A percentile compares a stretch with the other conserved stretches of the same genome.
Evolutionary conservation across 2,329 filamentous ascomycete species (phyloP).

Genomic region (Aspergillus pseudotamarii): DNA sequence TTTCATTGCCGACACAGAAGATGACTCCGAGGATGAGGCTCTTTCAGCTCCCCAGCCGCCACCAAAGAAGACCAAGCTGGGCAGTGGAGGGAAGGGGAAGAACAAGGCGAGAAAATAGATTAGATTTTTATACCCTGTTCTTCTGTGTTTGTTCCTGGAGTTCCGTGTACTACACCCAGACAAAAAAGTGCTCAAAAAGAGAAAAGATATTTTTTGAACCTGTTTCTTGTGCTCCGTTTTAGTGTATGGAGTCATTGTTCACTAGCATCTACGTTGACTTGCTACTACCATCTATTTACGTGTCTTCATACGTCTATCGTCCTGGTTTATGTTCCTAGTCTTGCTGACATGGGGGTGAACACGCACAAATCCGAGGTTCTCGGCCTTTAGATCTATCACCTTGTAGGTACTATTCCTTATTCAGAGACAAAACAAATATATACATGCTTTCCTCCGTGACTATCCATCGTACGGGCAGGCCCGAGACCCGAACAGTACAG

Average conservation of each 20-base stretch:
- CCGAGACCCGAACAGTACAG: too few species aligned
- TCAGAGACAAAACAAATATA: neutral
- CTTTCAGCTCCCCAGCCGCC: constrained; percentile 28
- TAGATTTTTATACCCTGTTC: constrained; percentile 28
- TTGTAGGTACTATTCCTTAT: neutral
- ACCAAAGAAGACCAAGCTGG: constrained; percentile 41
- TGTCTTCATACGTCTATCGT: constrained; percentile 3
- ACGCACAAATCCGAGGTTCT: neutral
- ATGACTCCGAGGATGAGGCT: constrained; percentile 40
- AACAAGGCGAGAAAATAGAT: constrained; percentile 39
- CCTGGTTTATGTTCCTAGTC: neutral
- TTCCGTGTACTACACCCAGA: constrained; percentile 11
- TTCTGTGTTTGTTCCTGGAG: constrained; percentile 14
- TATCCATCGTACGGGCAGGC: too few species aligned
- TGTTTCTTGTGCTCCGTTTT: neutral
- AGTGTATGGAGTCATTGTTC: neutral
- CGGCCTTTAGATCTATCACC: neutral
- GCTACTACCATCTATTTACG: constrained; percentile 7
- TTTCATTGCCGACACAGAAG: constrained; percentile 52
- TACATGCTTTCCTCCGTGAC: neutral
- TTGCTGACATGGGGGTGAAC: neutral
- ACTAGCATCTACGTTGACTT: neutral
- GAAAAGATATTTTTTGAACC: neutral
- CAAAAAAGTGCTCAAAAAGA: neutral
- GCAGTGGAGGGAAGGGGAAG: constrained; percentile 33